Base-by-base conservation (phyloP, 148 eudicot genomes). In the Amaranthus cruentus region DNA sequence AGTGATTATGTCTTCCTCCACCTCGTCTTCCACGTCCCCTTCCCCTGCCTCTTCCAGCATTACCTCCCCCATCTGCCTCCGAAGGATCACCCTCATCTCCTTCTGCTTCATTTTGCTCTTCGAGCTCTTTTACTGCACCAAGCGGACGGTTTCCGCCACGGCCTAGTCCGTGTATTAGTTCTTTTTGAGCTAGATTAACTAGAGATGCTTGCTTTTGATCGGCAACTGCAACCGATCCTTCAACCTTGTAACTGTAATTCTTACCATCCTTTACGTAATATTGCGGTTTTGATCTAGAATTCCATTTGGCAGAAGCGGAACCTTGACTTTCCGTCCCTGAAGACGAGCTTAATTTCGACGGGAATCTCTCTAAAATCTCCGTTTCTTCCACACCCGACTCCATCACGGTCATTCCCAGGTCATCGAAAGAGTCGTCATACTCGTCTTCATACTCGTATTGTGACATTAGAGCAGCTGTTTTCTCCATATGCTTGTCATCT, bases 381-480 rank as follows among this genome's bases (percentile, higher is more conserved):
- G 86, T 73, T 52, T 87, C 97, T 71, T 90, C 98, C 3, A 83
- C 74, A 54, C 93, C 90, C 3, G 98, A 85, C 80, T 94, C 98
- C 63, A 87, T 82, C 13, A 89, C 85, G 7, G 89, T 81, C 78
- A 91, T 71, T 18, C 98, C 98, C 13, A 95, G 73, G 73, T 95
- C 98, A 83, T 95, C 98, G 59, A 95, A 95, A 42, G 98, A 95
- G 77, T 95, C 98, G 66, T 95, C 97, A 50, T 95, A 95, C 81
- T 95, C 98, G 38, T 91, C 98, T 76, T 95, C 98, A 68, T 95
- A 95, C 78, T 90, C 98, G 3, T 87, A 88, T 67, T 88, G 97
- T 38, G 91, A 88, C 47, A 74, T 51, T 54, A 95, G 79, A 13
- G 87, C 96, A 10, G 86, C 76, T 6, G 89, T 89, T 80, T 86